These are phyloP conservation scores for Remersonia thermophila DNA, from an alignment of 2,329 filamentous ascomycete genomes.

Conservation along the genomic window DNA sequence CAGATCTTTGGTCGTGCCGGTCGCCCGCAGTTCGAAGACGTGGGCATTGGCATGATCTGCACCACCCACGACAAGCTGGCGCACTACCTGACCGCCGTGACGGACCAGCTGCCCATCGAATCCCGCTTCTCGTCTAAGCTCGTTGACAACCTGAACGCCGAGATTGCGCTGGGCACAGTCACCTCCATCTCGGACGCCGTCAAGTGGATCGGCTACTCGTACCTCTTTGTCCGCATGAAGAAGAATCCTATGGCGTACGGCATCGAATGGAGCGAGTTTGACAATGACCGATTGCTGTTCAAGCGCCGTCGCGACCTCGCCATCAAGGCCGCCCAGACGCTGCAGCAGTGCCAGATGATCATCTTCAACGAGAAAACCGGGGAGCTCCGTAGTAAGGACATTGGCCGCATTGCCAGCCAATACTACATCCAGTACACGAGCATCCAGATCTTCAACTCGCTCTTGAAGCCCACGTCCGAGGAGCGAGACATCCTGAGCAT, in stretches of 20 bases:
- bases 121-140: constrained; percentile 90
- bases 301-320: constrained; percentile 75
- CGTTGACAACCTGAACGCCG: constrained; percentile 93
- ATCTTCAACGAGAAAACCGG: constrained; percentile 94
- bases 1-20: constrained; percentile 98
- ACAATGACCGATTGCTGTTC: constrained; percentile 78
- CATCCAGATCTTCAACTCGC: constrained; percentile 88
- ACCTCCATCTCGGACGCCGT: constrained; percentile 89
- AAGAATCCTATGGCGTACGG: constrained; percentile 84
- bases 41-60: constrained; percentile 94
- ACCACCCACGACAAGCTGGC: constrained; percentile 87
- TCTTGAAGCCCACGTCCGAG: constrained; percentile 77
- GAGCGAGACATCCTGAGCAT: constrained; percentile 91
- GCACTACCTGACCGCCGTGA: constrained; percentile 87
- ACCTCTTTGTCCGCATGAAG: constrained; percentile 93
- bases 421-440: constrained; percentile 91
- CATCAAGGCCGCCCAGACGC: constrained; percentile 72
- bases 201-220: constrained; percentile 96
- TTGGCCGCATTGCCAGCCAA: constrained; percentile 92
- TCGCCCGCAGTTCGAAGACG: constrained; percentile 94
- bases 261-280: constrained; percentile 85
- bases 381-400: constrained; percentile 84
- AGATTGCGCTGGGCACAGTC: constrained; percentile 86
- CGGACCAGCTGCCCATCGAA: constrained; percentile 92
- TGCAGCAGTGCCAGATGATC: constrained; percentile 96